Percentiles rank a stretch among this genome's conserved stretches.
These are phyloP conservation scores for Colletotrichum abscissum DNA, from an alignment of 2,329 filamentous ascomycete genomes.

Conservation along the genomic window DNA sequence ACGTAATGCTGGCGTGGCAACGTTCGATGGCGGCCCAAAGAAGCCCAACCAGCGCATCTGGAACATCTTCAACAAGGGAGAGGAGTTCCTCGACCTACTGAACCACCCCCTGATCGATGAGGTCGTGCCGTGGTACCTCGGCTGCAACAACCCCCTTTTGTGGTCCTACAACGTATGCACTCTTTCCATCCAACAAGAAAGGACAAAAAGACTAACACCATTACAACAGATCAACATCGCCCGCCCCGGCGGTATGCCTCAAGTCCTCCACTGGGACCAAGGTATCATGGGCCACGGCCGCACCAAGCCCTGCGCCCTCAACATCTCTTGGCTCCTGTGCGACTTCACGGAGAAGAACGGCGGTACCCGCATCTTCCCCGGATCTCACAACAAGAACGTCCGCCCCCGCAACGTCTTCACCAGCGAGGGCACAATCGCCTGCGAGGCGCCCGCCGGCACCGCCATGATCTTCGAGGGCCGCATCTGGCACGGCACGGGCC, in stretches of 20 bases:
- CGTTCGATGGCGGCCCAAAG: neutral
- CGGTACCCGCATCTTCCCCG: slow-evolving; percentile 6
- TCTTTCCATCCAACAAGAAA: neutral
- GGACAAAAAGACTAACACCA: neutral
- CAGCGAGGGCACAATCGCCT: slow-evolving; percentile 1
- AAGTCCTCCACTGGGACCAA: slow-evolving; percentile 22
- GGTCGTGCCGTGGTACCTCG: slow-evolving; percentile 12
- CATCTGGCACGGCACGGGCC: neutral
- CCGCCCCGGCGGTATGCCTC: slow-evolving; percentile 12
- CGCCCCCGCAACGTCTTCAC: neutral
- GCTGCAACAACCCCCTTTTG: neutral
- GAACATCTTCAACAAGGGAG: slow-evolving; percentile 23
- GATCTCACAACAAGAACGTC: neutral
- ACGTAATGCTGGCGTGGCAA: neutral
- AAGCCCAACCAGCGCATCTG: slow-evolving; percentile 16
- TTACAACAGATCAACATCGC: slow-evolving; percentile 1
- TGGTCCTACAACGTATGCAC: neutral
- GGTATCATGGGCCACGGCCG: slow-evolving; percentile 21
- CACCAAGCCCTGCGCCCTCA: slow-evolving; percentile 3
- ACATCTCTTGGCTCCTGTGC: slow-evolving; percentile 23
- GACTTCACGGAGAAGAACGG: slow-evolving; percentile 4
- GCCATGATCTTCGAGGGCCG: neutral
- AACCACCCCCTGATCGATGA: slow-evolving; percentile 26
- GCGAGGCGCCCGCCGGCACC: neutral
- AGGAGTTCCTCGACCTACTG: slow-evolving; percentile 13